Evolutionary conservation across 352 stramenopile genomes (phyloP), one percentile per base, ranked within the genome.

Genomic region (Pythium aristosporum): DNA sequence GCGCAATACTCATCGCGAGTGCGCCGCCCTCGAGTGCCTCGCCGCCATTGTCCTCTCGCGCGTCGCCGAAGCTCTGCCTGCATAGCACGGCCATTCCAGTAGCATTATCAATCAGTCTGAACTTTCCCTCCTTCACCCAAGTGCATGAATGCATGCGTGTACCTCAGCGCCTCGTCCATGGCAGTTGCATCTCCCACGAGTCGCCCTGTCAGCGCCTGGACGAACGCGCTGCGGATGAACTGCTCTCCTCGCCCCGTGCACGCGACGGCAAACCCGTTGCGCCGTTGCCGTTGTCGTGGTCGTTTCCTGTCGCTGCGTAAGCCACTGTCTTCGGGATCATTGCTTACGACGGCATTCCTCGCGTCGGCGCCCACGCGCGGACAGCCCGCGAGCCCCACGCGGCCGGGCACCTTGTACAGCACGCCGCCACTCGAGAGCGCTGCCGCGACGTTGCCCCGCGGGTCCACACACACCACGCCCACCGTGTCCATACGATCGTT

Each of bases 211-310:
- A 88, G 78, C 15, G 36, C 57, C 2, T 55, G 32, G 7, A 80
- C 62, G 16, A 90, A 75, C 4, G 71, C 65, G 34, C 58, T 79
- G n/a, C 75, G 79, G 10, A 89, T 68, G 32, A 92, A 87, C 8
- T 90, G 80, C 61, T 92, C 83, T n/a, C 83, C 83, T 42, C 83
- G 72, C 13, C 83, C 83, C 0, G 80, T 82, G 44, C 76, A 85
- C 2, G 79, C 79, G 39, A 89, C 57, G 7, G 78, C 82, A 59
- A 77, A 85, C 2, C 74, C 69, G 49, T 80, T 85, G 11, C 59
- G 67, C 20, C 16, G 21, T 37, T 8, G 16, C 12, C 12, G 23
- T 16, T 53, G 28, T 23, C 42, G 21, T 23, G 0, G 16, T 42
- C 30, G 42, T n/a, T 57, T 46, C 7, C 21, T 23, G 2, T 20